Conservation (phyloP, 1,139 yeast species). For the Ashbya aceris region DNA sequence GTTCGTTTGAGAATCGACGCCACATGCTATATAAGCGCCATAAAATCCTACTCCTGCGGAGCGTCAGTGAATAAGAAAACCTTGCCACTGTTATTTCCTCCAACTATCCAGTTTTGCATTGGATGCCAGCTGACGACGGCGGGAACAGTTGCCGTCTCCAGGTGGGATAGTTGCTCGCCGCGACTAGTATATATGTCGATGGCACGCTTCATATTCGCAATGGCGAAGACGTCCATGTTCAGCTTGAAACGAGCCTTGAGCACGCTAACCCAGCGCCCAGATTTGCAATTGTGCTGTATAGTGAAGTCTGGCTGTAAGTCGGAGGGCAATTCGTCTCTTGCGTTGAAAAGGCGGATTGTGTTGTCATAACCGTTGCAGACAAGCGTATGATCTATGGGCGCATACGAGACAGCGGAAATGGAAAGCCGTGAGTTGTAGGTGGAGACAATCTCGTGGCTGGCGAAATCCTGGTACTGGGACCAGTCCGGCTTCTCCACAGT, state of each 20-base stretch:
- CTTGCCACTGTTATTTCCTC: slow-evolving; percentile 95
- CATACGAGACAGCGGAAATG: slow-evolving; percentile 84
- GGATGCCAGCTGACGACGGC: slow-evolving; percentile 83
- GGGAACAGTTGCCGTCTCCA: slow-evolving; percentile 74
- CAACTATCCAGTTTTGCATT: slow-evolving; percentile 78
- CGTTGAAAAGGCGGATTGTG: slow-evolving; percentile 53
- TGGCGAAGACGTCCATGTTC: slow-evolving; percentile 71
- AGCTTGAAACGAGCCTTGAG: slow-evolving; percentile 79
- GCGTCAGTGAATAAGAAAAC: slow-evolving; percentile 44
- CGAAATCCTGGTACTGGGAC: slow-evolving; percentile 39
- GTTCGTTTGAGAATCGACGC: too few species aligned
- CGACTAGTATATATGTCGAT: slow-evolving; percentile 69
- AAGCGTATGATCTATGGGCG: slow-evolving; percentile 50
- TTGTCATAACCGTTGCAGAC: slow-evolving; percentile 95
- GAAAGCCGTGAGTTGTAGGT: slow-evolving; percentile 66
- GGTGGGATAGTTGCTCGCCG: slow-evolving; percentile 71
- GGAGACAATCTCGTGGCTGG: slow-evolving; percentile 34
- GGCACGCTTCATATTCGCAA: slow-evolving; percentile 86
- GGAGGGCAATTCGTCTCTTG: slow-evolving; percentile 18
- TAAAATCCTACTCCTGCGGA: background rate
- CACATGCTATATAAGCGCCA: too few species aligned
- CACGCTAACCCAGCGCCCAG: slow-evolving; percentile 95
- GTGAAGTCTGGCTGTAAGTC: slow-evolving; percentile 47
- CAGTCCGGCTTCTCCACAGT: slow-evolving; percentile 37
- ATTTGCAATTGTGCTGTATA: slow-evolving; percentile 82